Percentiles rank a stretch among this genome's conserved stretches.
Evolutionary conservation across 768 basidiomycete species (phyloP).

Genomic region (Rhizopogon vesiculosus): DNA sequence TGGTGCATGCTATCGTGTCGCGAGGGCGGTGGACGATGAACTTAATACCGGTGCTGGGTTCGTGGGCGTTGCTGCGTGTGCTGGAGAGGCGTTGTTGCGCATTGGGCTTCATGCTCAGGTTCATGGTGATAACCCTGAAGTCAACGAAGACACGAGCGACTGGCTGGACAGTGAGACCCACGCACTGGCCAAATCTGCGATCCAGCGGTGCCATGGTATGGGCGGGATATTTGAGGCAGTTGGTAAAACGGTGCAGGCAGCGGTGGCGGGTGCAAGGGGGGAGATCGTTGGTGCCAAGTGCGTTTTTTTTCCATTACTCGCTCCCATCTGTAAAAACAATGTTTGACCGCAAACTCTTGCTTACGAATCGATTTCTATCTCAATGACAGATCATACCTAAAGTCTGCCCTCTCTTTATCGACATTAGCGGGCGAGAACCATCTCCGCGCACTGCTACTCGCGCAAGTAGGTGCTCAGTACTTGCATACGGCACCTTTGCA

Average conservation of each 20-base stretch:
- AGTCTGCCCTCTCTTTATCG: constrained; percentile 53
- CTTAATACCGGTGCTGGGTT: constrained; percentile 26
- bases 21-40: constrained; percentile 14
- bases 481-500: constrained; percentile 67
- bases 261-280: constrained; percentile 20
- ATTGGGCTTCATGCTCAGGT: constrained; percentile 33
- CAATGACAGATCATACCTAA: constrained; percentile 36
- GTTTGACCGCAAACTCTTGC: constrained; percentile 7
- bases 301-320: constrained; percentile 16
- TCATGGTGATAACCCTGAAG: too few species aligned
- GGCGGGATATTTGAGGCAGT: constrained; percentile 54
- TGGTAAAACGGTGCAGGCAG: constrained; percentile 51
- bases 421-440: constrained; percentile 65
- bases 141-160: not conserved
- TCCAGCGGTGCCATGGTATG: constrained; percentile 38
- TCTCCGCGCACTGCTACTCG: constrained; percentile 63
- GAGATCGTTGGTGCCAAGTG: constrained; percentile 66
- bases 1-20: constrained; percentile 56
- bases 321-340: not conserved
- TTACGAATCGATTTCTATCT: constrained; percentile 11
- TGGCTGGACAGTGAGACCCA: constrained; percentile 22
- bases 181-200: constrained; percentile 31
- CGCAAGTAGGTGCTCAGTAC: constrained; percentile 67
- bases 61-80: constrained; percentile 43
- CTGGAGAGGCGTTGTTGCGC: constrained; percentile 46